Conservation (phyloP, 2,329 filamentous ascomycete genomes). For the Fusarium buxicola region DNA sequence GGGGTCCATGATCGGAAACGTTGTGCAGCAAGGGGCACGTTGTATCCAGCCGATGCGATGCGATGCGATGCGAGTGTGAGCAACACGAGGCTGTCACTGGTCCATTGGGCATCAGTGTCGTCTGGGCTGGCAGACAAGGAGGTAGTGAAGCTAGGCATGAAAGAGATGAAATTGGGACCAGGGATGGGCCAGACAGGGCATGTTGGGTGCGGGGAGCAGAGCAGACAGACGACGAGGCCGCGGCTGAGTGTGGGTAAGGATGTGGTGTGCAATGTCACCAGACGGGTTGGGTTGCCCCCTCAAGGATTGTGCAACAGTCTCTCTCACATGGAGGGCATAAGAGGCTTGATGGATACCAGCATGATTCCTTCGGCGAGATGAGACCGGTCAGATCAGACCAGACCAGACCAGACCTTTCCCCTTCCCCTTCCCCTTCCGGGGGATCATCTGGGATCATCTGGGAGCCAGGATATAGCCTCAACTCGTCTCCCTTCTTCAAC, state of each 20-base stretch:
- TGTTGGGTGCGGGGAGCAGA: conserved; percentile 41
- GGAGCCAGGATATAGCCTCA: background rate
- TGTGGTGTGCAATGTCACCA: conserved; percentile 32
- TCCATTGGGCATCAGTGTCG: conserved; percentile 34
- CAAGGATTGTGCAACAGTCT: conserved; percentile 24
- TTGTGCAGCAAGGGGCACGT: conserved; percentile 29
- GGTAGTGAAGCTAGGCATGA: conserved; percentile 34
- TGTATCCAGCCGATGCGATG: conserved; percentile 26
- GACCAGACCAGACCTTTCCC: conserved; percentile 15
- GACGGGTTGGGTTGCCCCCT: conserved; percentile 12
- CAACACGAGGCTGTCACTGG: conserved; percentile 37
- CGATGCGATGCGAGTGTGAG: conserved; percentile 26
- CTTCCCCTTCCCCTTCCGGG: no score
- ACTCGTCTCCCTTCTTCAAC: background rate
- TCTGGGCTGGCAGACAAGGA: conserved; percentile 16
- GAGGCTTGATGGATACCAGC: conserved; percentile 9
- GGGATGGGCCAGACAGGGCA: conserved; percentile 22
- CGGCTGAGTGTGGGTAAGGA: conserved; percentile 35
- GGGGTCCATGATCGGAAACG: conserved; percentile 37
- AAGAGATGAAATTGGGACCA: conserved; percentile 24
- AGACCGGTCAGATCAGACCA: conserved; percentile 16
- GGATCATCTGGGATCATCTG: no score
- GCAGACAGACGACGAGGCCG: conserved; percentile 28
- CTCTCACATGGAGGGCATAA: conserved; percentile 19
- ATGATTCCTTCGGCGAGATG: conserved; percentile 19